Conservation (phyloP, 1,284 basidiomycete species). For the Trametes polyzona region DNA sequence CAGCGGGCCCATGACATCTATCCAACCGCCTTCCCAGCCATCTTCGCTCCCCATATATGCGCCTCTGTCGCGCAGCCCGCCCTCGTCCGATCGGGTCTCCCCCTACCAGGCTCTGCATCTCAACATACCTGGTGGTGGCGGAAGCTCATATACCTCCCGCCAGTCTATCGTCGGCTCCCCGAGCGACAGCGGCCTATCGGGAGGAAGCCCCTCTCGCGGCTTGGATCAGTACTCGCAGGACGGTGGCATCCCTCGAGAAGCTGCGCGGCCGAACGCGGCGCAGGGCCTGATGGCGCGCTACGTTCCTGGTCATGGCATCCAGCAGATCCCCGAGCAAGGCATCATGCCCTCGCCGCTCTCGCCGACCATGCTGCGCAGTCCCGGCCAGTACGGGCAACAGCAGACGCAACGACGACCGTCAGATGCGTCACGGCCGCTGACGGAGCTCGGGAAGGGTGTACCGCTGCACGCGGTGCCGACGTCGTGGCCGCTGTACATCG, state of each 20-base stretch:
- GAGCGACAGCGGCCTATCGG: slow-evolving; percentile 48
- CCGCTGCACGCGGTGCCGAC: slow-evolving; percentile 83
- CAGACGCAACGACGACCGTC: slow-evolving; percentile 52
- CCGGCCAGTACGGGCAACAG: slow-evolving; percentile 33
- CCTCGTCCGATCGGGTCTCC: slow-evolving; percentile 54
- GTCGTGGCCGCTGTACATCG: slow-evolving; percentile 91
- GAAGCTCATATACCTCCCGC: slow-evolving; percentile 46
- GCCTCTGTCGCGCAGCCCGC: slow-evolving; percentile 65
- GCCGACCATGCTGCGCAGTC: slow-evolving; percentile 30
- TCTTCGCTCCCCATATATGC: slow-evolving; percentile 73
- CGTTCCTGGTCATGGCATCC: slow-evolving; percentile 67
- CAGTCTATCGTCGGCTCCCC: slow-evolving; percentile 60
- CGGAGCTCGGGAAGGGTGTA: slow-evolving; percentile 88
- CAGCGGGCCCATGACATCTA: slow-evolving; percentile 44
- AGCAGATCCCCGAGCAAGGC: slow-evolving; percentile 53
- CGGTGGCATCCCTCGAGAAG: slow-evolving; percentile 13
- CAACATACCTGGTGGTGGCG: slow-evolving; percentile 46
- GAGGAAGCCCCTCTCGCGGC: slow-evolving; percentile 37
- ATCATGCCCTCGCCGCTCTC: slow-evolving; percentile 38
- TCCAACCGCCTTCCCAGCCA: slow-evolving; percentile 57
- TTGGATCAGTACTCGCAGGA: slow-evolving; percentile 30
- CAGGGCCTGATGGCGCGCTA: slow-evolving; percentile 55
- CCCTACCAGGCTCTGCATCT: slow-evolving; percentile 63
- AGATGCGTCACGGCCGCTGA: slow-evolving; percentile 51
- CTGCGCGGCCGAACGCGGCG: slow-evolving; percentile 25